A percentile compares a stretch with the other conserved stretches of the same genome.
phyloP scores from a whole-genome alignment of 2,329 filamentous ascomycete genomes.

The Cladosporium phlei region DNA sequence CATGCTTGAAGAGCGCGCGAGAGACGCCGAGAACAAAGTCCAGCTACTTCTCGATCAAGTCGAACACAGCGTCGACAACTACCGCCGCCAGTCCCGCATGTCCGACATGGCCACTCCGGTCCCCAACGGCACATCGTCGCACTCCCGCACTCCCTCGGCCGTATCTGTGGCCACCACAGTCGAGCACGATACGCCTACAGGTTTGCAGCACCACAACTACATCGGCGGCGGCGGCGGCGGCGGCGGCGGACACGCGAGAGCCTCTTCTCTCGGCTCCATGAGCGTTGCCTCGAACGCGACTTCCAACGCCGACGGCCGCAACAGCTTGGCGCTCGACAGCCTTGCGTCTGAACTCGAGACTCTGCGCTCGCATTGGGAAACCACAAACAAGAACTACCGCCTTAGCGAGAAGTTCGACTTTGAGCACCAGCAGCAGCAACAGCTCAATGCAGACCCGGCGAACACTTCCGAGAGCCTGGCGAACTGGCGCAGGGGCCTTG shows the following conservation, averaged over 20 bases:
- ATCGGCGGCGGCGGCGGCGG: too few species aligned
- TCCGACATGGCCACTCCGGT: slow-evolving; percentile 28
- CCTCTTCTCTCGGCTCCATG: slow-evolving; percentile 59
- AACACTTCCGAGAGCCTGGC: slow-evolving; percentile 67
- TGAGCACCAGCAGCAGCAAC: slow-evolving; percentile 42
- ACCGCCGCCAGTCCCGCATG: slow-evolving; percentile 67
- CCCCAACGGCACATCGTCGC: slow-evolving; percentile 24
- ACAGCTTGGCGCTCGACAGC: slow-evolving; percentile 62
- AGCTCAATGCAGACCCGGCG: slow-evolving; percentile 24
- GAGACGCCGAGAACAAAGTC: slow-evolving; percentile 89
- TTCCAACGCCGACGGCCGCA: slow-evolving; percentile 24
- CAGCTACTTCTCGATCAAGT: slow-evolving; percentile 91
- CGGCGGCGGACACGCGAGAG: slow-evolving; percentile 48
- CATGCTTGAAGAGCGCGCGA: slow-evolving; percentile 74
- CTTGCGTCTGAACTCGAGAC: slow-evolving; percentile 89
- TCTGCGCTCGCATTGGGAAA: slow-evolving; percentile 87
- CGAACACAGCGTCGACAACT: slow-evolving; percentile 87
- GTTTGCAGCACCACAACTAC: slow-evolving; percentile 38
- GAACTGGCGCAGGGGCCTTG: slow-evolving; percentile 75
- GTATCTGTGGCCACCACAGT: slow-evolving; percentile 37
- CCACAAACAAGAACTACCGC: slow-evolving; percentile 90
- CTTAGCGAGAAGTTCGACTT: slow-evolving; percentile 87
- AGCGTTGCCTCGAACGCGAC: slow-evolving; percentile 46
- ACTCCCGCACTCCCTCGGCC: slow-evolving; percentile 5
- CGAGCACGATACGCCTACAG: slow-evolving; percentile 6